A percentile compares a stretch with the other conserved stretches of the same genome.
phyloP scores from a whole-genome alignment of 805 yeast species.

The Wickerhamomyces chaumierensis region DNA sequence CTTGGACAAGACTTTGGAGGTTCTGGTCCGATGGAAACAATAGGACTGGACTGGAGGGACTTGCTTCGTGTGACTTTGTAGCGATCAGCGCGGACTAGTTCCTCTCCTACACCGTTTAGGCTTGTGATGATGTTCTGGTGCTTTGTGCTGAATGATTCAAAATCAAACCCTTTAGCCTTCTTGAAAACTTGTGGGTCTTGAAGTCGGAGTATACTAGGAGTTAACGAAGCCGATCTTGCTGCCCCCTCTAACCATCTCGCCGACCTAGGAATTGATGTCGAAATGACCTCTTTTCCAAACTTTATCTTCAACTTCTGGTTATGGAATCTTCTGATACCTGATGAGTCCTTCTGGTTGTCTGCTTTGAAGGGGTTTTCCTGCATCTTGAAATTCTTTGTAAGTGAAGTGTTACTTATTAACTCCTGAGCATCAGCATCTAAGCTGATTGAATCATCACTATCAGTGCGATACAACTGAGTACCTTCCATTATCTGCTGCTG shows the following conservation, averaged over 20 bases:
- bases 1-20: background rate
- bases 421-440: background rate
- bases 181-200: background rate
- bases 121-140: background rate
- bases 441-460: background rate
- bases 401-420: background rate
- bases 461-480: background rate
- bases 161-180: background rate
- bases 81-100: background rate
- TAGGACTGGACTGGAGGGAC: background rate
- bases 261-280: background rate
- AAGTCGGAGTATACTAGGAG: background rate
- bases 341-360: too few relatives aligned
- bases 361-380: too few relatives aligned
- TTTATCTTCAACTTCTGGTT: too few relatives aligned
- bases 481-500: background rate
- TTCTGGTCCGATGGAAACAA: too few relatives aligned
- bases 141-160: background rate
- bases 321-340: background rate
- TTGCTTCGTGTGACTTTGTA: background rate
- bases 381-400: background rate
- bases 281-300: background rate
- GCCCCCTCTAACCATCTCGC: background rate
- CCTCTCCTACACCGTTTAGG: background rate
- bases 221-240: background rate